Evolutionary conservation across 2,329 filamentous ascomycete species (phyloP).

Genomic region (Aspergillus puulaauensis): DNA sequence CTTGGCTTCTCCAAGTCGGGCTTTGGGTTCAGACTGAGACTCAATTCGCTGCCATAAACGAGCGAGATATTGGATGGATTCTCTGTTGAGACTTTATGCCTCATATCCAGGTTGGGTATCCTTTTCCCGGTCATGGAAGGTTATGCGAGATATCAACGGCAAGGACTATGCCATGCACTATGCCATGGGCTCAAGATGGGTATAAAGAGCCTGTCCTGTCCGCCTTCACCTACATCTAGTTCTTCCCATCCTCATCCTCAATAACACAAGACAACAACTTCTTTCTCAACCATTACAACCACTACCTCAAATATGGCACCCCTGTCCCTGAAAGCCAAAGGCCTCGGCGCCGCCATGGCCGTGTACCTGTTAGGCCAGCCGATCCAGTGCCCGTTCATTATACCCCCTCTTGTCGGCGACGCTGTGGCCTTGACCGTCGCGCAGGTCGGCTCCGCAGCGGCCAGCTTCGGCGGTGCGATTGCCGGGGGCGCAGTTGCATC

Average conservation of each 20-base stretch:
- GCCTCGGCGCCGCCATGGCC: background rate
- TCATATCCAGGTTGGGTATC: too few species aligned
- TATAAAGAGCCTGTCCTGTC: too few species aligned
- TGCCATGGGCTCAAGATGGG: too few species aligned
- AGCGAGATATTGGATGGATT: too few species aligned
- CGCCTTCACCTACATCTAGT: background rate
- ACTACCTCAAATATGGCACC: background rate
- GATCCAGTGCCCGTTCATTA: background rate
- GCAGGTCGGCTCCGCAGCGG: background rate
- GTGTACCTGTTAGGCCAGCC: background rate
- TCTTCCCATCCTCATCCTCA: background rate
- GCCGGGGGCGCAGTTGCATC: background rate
- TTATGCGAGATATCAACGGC: too few species aligned
- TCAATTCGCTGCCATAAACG: too few species aligned
- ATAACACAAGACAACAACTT: background rate
- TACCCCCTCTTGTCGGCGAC: background rate
- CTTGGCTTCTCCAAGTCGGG: too few species aligned
- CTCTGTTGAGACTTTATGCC: too few species aligned
- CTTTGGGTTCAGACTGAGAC: too few species aligned
- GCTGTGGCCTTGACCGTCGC: background rate
- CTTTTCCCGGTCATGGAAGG: too few species aligned
- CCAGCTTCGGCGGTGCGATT: background rate
- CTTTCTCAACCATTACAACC: background rate
- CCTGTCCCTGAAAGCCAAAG: background rate
- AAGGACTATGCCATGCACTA: too few species aligned